A percentile compares a stretch with the other conserved stretches of the same genome.
phyloP scores from a whole-genome alignment of 441 rosid genomes.

The Euphorbia celastroides region DNA sequence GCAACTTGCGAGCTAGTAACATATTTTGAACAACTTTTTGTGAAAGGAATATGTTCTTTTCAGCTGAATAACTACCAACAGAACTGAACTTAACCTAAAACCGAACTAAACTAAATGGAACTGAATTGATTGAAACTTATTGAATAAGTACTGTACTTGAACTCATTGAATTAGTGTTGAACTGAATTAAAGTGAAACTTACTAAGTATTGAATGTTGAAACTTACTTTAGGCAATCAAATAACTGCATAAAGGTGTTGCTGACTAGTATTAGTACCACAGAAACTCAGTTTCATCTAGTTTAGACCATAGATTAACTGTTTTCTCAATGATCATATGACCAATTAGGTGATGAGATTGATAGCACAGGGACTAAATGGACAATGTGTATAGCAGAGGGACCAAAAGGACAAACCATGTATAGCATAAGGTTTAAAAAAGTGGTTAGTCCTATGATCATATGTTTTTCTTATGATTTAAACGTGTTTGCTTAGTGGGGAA shows the following conservation, averaged over 20 bases:
- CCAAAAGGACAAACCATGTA: no score
- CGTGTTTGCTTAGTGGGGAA: not conserved
- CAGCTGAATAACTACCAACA: not conserved
- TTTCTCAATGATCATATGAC: not conserved
- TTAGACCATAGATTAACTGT: not conserved
- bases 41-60: not conserved
- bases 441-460: not conserved
- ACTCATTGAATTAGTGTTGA: no score
- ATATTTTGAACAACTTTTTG: not conserved
- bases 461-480: not conserved
- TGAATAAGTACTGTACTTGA: not conserved
- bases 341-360: not conserved
- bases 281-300: not conserved
- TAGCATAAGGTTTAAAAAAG: no score
- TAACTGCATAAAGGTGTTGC: not conserved
- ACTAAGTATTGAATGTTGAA: not conserved
- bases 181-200: no score
- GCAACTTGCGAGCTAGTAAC: not conserved
- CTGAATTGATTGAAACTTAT: not conserved
- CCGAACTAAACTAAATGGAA: no score
- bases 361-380: no score
- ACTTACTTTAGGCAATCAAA: not conserved
- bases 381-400: no score
- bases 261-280: not conserved
- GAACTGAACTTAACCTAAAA: no score